These are phyloP conservation scores for Colletotrichum sansevieriae DNA, from an alignment of 2,329 filamentous ascomycete genomes.

Conservation along the genomic window DNA sequence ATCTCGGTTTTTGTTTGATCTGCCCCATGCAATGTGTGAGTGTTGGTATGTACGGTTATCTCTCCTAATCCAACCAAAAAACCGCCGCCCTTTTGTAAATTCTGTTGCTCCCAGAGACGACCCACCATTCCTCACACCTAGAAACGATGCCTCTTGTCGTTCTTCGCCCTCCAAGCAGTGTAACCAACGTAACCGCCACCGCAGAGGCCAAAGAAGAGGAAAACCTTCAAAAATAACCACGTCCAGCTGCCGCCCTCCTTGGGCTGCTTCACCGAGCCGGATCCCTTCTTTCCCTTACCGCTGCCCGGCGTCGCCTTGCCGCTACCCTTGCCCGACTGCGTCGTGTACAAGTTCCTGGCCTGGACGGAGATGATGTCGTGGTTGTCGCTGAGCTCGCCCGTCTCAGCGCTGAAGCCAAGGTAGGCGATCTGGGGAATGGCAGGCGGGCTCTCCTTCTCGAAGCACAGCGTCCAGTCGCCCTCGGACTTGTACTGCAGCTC, in stretches of 20 bases:
- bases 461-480: conserved; percentile 90
- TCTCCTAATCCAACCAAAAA: conserved; percentile 18
- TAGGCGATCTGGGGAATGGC: conserved; percentile 84
- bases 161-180: conserved; percentile 82
- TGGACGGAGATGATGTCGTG: conserved; percentile 93
- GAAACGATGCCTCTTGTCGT: conserved; percentile 70
- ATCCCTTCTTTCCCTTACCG: conserved; percentile 44
- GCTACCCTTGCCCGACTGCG: conserved; percentile 52
- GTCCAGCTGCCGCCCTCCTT: conserved; percentile 67
- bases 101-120: conserved; percentile 4
- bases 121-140: conserved; percentile 47
- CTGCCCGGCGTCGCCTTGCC: conserved; percentile 49
- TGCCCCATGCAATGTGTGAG: conserved; percentile 32
- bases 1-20: conserved; percentile 24
- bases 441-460: conserved; percentile 77
- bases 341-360: conserved; percentile 88
- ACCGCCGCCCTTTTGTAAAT: background rate
- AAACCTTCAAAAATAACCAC: conserved; percentile 82
- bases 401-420: conserved; percentile 87
- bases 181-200: conserved; percentile 87
- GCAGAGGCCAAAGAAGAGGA: conserved; percentile 78
- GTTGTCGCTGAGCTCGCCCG: conserved; percentile 96
- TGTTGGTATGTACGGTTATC: conserved; percentile 38
- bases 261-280: conserved; percentile 55
- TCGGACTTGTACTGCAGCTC: conserved; percentile 96